A percentile compares a stretch with the other conserved stretches of the same genome.
phyloP scores from a whole-genome alignment of 192 early-diverging fungal genomes.

The Linnemannia zychae region DNA sequence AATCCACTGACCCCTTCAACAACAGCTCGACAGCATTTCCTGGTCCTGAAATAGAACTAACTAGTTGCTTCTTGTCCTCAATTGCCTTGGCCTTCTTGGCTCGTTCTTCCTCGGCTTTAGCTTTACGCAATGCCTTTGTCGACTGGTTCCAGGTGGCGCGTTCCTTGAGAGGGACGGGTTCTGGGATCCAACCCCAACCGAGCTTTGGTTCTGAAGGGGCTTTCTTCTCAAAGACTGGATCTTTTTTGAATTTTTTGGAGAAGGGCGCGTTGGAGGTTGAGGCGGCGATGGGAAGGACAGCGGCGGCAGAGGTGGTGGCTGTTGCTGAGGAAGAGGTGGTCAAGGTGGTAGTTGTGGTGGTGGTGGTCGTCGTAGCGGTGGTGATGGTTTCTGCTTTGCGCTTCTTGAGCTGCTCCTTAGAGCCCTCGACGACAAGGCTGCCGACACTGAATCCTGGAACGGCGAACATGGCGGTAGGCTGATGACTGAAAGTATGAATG shows the following conservation, averaged over 20 bases:
- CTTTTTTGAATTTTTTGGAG: slow-evolving; percentile 49
- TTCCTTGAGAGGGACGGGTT: slow-evolving; percentile 48
- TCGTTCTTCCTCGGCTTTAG: slow-evolving; percentile 39
- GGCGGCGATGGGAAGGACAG: slow-evolving; percentile 5
- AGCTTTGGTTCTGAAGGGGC: slow-evolving; percentile 35
- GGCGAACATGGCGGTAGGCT: slow-evolving; percentile 33
- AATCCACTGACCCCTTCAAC: slow-evolving; percentile 31
- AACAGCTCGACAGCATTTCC: slow-evolving; percentile 30
- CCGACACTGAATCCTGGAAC: slow-evolving; percentile 55
- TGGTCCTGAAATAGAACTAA: slow-evolving; percentile 21
- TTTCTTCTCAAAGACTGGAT: slow-evolving; percentile 25
- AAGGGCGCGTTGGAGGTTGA: slow-evolving; percentile 46
- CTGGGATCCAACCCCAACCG: slow-evolving; percentile 41
- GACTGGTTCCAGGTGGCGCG: slow-evolving; percentile 52
- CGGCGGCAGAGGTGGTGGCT: background rate
- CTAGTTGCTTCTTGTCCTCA: slow-evolving; percentile 20
- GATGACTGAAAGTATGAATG: background rate
- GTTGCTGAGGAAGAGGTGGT: background rate
- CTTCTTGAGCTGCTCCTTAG: slow-evolving; percentile 55
- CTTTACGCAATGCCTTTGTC: slow-evolving; percentile 39
- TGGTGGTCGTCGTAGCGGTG: background rate
- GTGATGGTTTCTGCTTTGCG: slow-evolving; percentile 31
- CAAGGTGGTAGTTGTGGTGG: slow-evolving; percentile 1
- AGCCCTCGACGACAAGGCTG: slow-evolving; percentile 49
- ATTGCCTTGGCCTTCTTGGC: slow-evolving; percentile 23